phyloP scores from a whole-genome alignment of 352 stramenopile species.

The Phytophthora ohioensis region DNA sequence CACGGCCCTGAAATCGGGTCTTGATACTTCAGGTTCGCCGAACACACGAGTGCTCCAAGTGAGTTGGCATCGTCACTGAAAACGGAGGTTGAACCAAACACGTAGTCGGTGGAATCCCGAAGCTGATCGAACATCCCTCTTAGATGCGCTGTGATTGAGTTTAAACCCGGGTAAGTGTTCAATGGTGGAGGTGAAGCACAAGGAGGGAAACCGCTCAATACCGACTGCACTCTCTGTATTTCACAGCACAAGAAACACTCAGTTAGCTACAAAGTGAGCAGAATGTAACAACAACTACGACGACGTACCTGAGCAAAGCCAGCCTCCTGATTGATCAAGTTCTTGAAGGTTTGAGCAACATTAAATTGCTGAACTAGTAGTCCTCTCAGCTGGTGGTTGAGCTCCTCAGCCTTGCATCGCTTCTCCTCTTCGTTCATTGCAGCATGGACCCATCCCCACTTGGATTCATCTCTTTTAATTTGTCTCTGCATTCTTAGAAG shows the following conservation, averaged over 20 bases:
- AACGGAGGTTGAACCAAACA: constrained; percentile 22
- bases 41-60: constrained; percentile 4
- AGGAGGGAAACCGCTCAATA: not conserved
- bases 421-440: constrained; percentile 23
- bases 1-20: constrained; percentile 19
- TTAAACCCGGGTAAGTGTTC: not conserved
- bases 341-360: not conserved
- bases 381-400: constrained; percentile 23
- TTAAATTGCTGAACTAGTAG: constrained; percentile 16
- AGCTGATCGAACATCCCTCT: constrained; percentile 4
- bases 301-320: constrained; percentile 13
- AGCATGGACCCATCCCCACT: constrained; percentile 21
- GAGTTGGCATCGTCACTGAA: constrained; percentile 10
- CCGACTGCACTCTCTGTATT: constrained; percentile 8
- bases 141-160: constrained; percentile 8
- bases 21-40: constrained; percentile 7
- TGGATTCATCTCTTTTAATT: not conserved
- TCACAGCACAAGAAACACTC: not conserved
- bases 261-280: not conserved
- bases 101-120: not conserved
- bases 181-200: not conserved
- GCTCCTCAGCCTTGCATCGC: constrained; percentile 16
- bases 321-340: constrained; percentile 1
- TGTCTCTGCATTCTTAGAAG: constrained; percentile 8
- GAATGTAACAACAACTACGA: not conserved